Evolutionary conservation across 306 rosid genomes (phyloP), one percentile per base, ranked within the genome.

Genomic region (Arachis stenosperma): DNA sequence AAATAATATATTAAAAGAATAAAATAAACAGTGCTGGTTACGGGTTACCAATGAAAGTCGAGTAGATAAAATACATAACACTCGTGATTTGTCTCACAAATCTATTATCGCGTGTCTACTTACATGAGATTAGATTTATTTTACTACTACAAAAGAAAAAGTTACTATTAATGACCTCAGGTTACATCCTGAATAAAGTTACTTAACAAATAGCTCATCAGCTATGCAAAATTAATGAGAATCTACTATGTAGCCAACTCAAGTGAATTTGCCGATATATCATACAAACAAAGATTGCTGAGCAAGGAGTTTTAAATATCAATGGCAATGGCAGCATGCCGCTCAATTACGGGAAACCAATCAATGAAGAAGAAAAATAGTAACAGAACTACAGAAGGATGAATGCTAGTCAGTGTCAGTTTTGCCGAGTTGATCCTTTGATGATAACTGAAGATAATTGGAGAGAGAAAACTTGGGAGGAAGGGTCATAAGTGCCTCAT

Each of bases 381-480:
- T 22, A 22, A 22, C 27, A 22, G 27, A 22, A 22, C 27, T 22
- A 22, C 27, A 22, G 56, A 76, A 33, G 73, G 75, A 74, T 59
- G 79, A 70, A 41, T 73, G 58, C 73, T 78, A 58, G 69, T 78
- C 73, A 48, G 69, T 67, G 43, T 75, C 37, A 42, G 46, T 42
- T 6, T 42, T 43, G 27, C 13, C 73, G 40, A 69, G 70, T 40
- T 71, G 80, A 55, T 73, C 15, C 15, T 44, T 73, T 70, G 37
- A 33, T 54, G 70, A 70, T 65, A 89, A 81, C 58, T 93, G 92
- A 62, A 81, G 69, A 72, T 78, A 81, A 82, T 75, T 88, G 22
- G 98, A 93, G 74, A 65, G 93, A 74, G 97, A 85, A 51, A 93
- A 93, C 66, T 90, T 85, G 13, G 65, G 82, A 6, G 97, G 98